Evolutionary conservation across 1,284 basidiomycete species (phyloP).

Genomic region (Limonomyces culmigenus): DNA sequence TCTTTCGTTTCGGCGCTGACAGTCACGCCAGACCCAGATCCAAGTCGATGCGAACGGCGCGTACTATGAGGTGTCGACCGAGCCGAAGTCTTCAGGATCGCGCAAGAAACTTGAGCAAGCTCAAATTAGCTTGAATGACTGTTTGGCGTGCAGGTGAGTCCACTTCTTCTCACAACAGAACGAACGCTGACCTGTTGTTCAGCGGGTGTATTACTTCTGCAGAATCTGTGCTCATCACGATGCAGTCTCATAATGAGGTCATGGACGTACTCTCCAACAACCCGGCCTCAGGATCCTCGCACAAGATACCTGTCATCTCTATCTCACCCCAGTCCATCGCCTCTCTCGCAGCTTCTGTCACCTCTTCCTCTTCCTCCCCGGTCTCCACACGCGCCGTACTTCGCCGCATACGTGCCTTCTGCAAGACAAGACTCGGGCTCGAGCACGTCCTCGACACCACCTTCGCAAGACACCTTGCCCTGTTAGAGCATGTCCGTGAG

Average conservation of each 20-base stretch:
- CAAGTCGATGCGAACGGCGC: constrained; percentile 64
- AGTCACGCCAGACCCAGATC: constrained; percentile 63
- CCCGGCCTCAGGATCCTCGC: constrained; percentile 17
- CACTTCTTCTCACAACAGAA: constrained; percentile 3
- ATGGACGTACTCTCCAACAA: constrained; percentile 57
- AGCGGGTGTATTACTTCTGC: constrained; percentile 98
- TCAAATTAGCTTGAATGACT: constrained; percentile 92
- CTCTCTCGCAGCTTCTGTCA: constrained; percentile 65
- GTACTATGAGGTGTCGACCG: constrained; percentile 56
- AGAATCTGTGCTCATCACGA: constrained; percentile 92
- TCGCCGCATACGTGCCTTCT: constrained; percentile 53
- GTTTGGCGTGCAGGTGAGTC: constrained; percentile 73
- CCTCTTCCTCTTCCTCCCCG: constrained; percentile 24
- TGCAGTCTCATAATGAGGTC: constrained; percentile 91
- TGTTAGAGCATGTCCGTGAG: constrained; percentile 73
- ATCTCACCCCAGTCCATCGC: constrained; percentile 89
- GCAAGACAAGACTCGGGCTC: constrained; percentile 47
- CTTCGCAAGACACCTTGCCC: constrained; percentile 78
- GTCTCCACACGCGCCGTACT: constrained; percentile 46
- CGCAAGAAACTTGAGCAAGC: constrained; percentile 74
- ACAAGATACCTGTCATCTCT: constrained; percentile 62
- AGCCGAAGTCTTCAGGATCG: constrained; percentile 12
- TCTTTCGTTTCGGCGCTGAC: constrained; percentile 3
- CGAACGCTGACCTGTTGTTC: constrained; percentile 4
- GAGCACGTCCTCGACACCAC: constrained; percentile 82